Conservation (phyloP, 495 filamentous ascomycete genomes). For the Penicillium dipodomyicola region DNA sequence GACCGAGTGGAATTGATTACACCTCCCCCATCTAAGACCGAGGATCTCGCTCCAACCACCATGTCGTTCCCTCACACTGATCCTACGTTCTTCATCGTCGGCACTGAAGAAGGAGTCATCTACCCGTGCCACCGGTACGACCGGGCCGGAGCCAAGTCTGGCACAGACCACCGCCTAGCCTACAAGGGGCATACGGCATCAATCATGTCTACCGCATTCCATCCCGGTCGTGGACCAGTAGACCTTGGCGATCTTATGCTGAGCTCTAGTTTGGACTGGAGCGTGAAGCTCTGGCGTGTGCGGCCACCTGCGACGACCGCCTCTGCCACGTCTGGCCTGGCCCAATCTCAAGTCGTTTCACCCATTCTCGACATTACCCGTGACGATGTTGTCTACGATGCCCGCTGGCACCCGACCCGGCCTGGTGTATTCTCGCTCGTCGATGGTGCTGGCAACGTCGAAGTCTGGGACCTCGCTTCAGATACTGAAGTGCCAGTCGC, state of each 20-base stretch:
- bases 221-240: constrained; percentile 83
- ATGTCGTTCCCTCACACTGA: constrained; percentile 96
- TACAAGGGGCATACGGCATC: constrained; percentile 90
- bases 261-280: constrained; percentile 87
- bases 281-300: constrained; percentile 93
- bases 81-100: constrained; percentile 95
- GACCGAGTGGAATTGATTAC: constrained; percentile 83
- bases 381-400: constrained; percentile 96
- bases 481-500: constrained; percentile 89
- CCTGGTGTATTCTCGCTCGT: constrained; percentile 92
- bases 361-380: constrained; percentile 86
- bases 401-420: constrained; percentile 85
- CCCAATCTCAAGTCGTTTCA: constrained; percentile 46
- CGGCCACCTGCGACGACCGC: constrained; percentile 60
- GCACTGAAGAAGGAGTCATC: constrained; percentile 93
- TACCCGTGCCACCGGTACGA: constrained; percentile 97
- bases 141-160: constrained; percentile 91
- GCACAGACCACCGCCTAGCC: constrained; percentile 78
- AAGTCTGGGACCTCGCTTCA: constrained; percentile 91
- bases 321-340: constrained; percentile 40
- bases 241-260: constrained; percentile 96
- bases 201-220: constrained; percentile 94
- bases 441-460: constrained; percentile 88
- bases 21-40: constrained; percentile 84
- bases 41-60: constrained; percentile 93